A percentile compares a stretch with the other conserved stretches of the same genome.
Evolutionary conservation across 2,329 filamentous ascomycete species (phyloP).

Genomic region (Epichloe gansuensis): DNA sequence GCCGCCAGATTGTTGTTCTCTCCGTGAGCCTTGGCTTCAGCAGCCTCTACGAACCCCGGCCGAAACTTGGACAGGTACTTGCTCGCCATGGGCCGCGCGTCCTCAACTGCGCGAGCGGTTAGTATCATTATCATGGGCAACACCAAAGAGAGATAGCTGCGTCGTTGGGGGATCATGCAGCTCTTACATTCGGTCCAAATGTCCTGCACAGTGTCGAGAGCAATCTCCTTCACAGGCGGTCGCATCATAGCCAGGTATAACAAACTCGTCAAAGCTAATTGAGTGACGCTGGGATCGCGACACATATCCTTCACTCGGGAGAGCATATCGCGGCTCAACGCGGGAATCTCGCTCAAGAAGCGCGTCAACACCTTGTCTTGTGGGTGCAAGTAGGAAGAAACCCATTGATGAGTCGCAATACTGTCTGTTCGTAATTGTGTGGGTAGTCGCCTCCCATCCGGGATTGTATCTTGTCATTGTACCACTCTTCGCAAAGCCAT

Average conservation of each 20-base stretch:
- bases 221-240: constrained; percentile 50
- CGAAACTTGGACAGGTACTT: constrained; percentile 53
- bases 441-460: constrained; percentile 35
- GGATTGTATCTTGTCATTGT: constrained; percentile 57
- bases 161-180: neutral
- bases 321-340: constrained; percentile 60
- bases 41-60: constrained; percentile 34
- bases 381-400: constrained; percentile 81
- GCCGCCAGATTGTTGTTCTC: constrained; percentile 10
- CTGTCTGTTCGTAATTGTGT: constrained; percentile 67
- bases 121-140: neutral
- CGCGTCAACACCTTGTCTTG: constrained; percentile 84
- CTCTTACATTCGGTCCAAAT: constrained; percentile 55
- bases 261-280: constrained; percentile 50
- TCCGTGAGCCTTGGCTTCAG: constrained; percentile 14
- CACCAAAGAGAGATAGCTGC: neutral
- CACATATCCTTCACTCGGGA: constrained; percentile 58
- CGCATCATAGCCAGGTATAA: constrained; percentile 57
- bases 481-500: constrained; percentile 98
- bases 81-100: constrained; percentile 47
- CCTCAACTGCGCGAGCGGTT: constrained; percentile 35
- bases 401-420: constrained; percentile 70
- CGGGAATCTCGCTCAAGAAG: constrained; percentile 83
- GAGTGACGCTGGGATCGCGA: constrained; percentile 52
- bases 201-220: constrained; percentile 52